Conservation (phyloP, 2,329 filamentous ascomycete genomes). For the Aspergillus hiratsukae region DNA sequence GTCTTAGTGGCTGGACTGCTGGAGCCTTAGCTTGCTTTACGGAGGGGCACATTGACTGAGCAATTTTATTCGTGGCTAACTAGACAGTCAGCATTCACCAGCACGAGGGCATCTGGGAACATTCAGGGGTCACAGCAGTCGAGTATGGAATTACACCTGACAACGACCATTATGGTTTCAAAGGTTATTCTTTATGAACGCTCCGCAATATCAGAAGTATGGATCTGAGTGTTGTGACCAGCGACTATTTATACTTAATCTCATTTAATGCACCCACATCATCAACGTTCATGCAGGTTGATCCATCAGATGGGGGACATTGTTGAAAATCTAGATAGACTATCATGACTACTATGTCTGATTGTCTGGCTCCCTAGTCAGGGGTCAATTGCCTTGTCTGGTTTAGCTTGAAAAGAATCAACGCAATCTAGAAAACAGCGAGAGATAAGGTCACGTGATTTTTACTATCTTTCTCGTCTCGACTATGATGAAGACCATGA, state of each 20-base stretch:
- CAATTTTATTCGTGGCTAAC: not conserved
- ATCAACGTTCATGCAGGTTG: not conserved
- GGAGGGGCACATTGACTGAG: not conserved
- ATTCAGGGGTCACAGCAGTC: not conserved
- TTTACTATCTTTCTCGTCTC: not conserved
- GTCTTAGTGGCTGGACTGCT: not conserved
- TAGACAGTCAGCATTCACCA: not conserved
- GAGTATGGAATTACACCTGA: not conserved
- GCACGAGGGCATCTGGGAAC: not conserved
- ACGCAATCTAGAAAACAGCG: not conserved
- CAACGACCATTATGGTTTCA: not conserved
- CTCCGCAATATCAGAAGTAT: not conserved
- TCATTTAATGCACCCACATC: not conserved
- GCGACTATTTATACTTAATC: not conserved
- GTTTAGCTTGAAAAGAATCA: not conserved
- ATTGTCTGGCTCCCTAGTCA: not conserved
- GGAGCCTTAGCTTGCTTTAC: not conserved
- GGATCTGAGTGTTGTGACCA: not conserved
- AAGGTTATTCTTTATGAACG: not conserved
- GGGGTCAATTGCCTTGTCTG: not conserved
- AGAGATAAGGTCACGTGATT: not conserved
- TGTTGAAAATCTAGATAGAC: no score
- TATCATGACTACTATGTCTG: not conserved
- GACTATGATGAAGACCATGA: not conserved
- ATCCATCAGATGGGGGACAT: not conserved